Base-by-base conservation (phyloP, 2,329 filamentous ascomycete genomes). In the Aureobasidium sp. region DNA sequence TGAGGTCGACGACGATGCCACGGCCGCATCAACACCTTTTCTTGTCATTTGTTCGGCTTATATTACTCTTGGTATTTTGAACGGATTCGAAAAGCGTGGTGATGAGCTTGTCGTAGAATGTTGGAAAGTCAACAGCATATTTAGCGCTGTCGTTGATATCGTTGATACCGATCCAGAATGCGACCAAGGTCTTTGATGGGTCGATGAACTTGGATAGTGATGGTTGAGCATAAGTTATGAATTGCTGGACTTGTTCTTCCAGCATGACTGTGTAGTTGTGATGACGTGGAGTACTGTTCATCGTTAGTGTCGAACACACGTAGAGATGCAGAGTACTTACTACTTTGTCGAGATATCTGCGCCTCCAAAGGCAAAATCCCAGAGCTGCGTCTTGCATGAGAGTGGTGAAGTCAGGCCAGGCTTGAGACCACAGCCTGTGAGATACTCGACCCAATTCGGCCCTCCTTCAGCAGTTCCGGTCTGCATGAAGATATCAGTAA, bases 281-380 rank as follows among this genome's bases (percentile, higher is more conserved):
- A 75, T 1, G 78, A 9, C 39, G 55, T 8, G 55, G 55, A 10
- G 42, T 47, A 37, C 55, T 59, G 21, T 55, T 21, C 11, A 11
- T 7, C 78, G 64, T 76, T 76, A 55, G 63, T 49, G 30, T 21
- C 60, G 37, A 49, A 59, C n/a, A 49, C 1, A 8, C 2, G 13
- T 21, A 21, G 21, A 21, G 21, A 21, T 21, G 16, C 27, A 44
- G 42, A 37, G 32, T 21, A 58, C 71, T 63, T 63, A 76, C 74
- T 73, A 75, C 61, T 74, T 69, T 8, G 71, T 71, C 6, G 77
- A 77, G 21, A 82, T 76, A 61, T 83, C 79, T 0, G 79, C 75
- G 3, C 81, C 81, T 1, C 78, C 81, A 63, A 82, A 83, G 0
- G 81, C 81, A 66, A 83, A 83, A 61, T 83, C 77, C 81, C 81